Conservation (phyloP, 352 stramenopile species). For the Globisporangium iwayamae region DNA sequence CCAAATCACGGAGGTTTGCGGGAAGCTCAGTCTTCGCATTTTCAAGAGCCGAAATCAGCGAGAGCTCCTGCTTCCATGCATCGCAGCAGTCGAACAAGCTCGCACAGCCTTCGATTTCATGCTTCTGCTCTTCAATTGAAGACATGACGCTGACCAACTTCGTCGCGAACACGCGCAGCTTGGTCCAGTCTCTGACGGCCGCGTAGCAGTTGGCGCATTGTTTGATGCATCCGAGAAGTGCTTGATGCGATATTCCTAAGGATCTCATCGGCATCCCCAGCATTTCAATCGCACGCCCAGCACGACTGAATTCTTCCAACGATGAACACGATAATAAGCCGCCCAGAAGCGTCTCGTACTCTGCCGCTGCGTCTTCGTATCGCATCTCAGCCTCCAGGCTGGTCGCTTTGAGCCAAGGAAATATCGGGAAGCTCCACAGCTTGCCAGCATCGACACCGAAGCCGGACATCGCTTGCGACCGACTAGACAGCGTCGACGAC, state of each 20-base stretch:
- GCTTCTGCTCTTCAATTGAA: slow-evolving; percentile 20
- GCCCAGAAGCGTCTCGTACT: slow-evolving; percentile 40
- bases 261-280: slow-evolving; percentile 27
- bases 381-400: slow-evolving; percentile 48
- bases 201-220: slow-evolving; percentile 50
- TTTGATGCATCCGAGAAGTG: slow-evolving; percentile 41
- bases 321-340: background rate
- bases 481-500: slow-evolving; percentile 24
- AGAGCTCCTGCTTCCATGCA: slow-evolving; percentile 38
- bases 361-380: slow-evolving; percentile 58
- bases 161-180: slow-evolving; percentile 28
- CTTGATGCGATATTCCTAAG: slow-evolving; percentile 32
- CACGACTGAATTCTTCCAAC: background rate
- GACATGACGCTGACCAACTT: slow-evolving; percentile 25
- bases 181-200: slow-evolving; percentile 38
- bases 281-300: slow-evolving; percentile 19
- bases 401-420: slow-evolving; percentile 38
- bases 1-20: background rate
- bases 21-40: background rate
- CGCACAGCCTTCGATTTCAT: slow-evolving; percentile 23
- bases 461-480: slow-evolving; percentile 14
- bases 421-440: slow-evolving; percentile 23
- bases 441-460: slow-evolving; percentile 12
- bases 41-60: slow-evolving; percentile 25
- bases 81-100: slow-evolving; percentile 30